A percentile compares a stretch with the other conserved stretches of the same genome.
These are phyloP conservation scores for Acephala macrosclerotiorum DNA, from an alignment of 2,329 filamentous ascomycete species.

Conservation along the genomic window DNA sequence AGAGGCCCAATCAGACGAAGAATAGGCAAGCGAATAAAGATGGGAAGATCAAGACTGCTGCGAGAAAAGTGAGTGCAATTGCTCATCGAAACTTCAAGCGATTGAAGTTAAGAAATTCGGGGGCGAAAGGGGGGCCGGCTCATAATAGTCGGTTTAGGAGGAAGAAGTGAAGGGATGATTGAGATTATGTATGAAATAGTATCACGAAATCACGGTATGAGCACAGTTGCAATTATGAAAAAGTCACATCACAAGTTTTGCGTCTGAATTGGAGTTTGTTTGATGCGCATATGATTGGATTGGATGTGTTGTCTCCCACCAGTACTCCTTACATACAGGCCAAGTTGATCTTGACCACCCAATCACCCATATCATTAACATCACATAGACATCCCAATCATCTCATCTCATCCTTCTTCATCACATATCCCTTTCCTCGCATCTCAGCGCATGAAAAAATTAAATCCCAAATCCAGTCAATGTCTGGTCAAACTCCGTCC, in stretches of 20 bases:
- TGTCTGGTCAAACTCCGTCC: conserved; percentile 32
- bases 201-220: neutral
- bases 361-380: conserved; percentile 17
- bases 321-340: conserved; percentile 1
- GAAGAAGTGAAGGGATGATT: conserved; percentile 44
- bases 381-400: no score
- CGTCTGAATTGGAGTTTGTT: neutral
- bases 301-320: neutral
- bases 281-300: conserved; percentile 2
- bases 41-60: conserved; percentile 57
- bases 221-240: neutral
- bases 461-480: conserved; percentile 23
- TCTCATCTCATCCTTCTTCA: conserved; percentile 16
- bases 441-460: neutral
- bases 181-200: conserved; percentile 1
- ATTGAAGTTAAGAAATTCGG: conserved; percentile 67
- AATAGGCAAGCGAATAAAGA: conserved; percentile 42
- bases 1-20: conserved; percentile 41
- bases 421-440: conserved; percentile 14
- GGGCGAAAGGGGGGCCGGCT: conserved; percentile 66
- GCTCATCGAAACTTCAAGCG: conserved; percentile 73
- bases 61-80: conserved; percentile 68
- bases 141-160: conserved; percentile 66
- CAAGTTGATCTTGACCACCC: conserved; percentile 1
- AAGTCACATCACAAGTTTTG: neutral